A percentile compares a stretch with the other conserved stretches of the same genome.
phyloP scores from a whole-genome alignment of 352 stramenopile genomes.

The Blastocystis sp. region DNA sequence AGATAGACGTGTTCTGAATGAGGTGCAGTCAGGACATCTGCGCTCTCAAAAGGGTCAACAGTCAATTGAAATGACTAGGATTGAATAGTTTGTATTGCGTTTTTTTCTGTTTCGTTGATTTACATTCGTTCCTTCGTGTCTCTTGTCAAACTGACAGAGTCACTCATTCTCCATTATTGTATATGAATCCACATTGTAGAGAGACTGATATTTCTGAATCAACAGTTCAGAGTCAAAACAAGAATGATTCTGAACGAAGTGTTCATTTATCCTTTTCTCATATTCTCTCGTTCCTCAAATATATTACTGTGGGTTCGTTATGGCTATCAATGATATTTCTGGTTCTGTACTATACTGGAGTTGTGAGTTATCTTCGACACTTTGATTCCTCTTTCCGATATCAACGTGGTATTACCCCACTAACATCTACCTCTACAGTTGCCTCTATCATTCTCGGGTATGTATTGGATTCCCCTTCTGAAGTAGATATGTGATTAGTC shows the following conservation, averaged over 20 bases:
- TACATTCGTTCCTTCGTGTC: background rate
- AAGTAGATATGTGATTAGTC: conserved; percentile 61
- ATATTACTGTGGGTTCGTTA: conserved; percentile 27
- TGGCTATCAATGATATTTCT: background rate
- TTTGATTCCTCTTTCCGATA: conserved; percentile 55
- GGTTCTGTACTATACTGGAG: background rate
- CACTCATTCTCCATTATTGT: background rate
- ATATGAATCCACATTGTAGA: background rate
- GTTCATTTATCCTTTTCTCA: background rate
- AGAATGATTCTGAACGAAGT: too few species aligned
- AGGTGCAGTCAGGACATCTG: background rate
- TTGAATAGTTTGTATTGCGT: background rate
- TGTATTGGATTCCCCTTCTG: background rate
- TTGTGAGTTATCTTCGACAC: background rate
- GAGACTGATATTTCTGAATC: background rate
- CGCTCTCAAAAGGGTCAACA: background rate
- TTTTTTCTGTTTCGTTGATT: background rate
- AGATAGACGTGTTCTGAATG: background rate
- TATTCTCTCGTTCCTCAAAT: background rate
- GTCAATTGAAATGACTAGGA: background rate
- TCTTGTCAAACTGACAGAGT: background rate
- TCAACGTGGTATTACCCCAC: background rate
- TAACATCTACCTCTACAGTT: conserved; percentile 4
- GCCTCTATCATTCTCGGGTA: conserved; percentile 14
- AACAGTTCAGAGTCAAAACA: too few species aligned